Base-by-base conservation (phyloP, 495 filamentous ascomycete species). In the Astrothelium subdiscretum region DNA sequence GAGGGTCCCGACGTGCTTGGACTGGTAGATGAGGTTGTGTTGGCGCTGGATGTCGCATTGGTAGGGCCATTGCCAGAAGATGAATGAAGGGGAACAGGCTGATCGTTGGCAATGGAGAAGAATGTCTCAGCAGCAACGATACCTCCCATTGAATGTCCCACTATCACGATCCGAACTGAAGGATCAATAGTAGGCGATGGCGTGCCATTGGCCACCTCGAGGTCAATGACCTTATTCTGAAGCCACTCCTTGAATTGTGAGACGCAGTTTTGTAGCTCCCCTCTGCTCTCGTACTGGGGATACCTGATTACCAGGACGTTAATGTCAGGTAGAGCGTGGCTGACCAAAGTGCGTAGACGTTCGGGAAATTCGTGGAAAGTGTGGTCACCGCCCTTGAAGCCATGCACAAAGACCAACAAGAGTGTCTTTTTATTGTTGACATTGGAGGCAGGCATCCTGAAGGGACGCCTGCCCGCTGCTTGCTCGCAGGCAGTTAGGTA, bases 61-160 rank as follows among this genome's bases (percentile, higher is more conserved):
- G 63, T 60, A 12, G 63, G 66, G n/a, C 22, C 5, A 26, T 67
- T 61, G 58, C 65, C 59, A 3, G 75, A 63, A 10, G 72, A 62
- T 2, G 65, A 48, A 22, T 71, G 69, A 0, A 72, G 65, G 32
- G 69, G 72, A 64, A 92, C 84, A 24, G 87, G 85, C 44, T 85
- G 77, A 63, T 95, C 89, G 27, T 78, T 77, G 31, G 84, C 76
- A 20, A 94, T 78, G 15, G 82, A 75, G 52, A 97, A 80, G 44
- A 94, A 75, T 0, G 89, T 85, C 62, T 98, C 94, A 24, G 91
- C 92, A 27, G 89, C 94, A 15, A 98, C 91, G 67, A 98, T 96
- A 64, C 94, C 94, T 66, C 92, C 94, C 94, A 98, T 98, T 12
- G 87, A 91, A 71, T 98, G 94, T 12, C 95, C 92, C 40, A 96